A percentile compares a stretch with the other conserved stretches of the same genome.
phyloP scores from a whole-genome alignment of 1,139 yeast genomes.

The Saccharomyces hybrid region DNA sequence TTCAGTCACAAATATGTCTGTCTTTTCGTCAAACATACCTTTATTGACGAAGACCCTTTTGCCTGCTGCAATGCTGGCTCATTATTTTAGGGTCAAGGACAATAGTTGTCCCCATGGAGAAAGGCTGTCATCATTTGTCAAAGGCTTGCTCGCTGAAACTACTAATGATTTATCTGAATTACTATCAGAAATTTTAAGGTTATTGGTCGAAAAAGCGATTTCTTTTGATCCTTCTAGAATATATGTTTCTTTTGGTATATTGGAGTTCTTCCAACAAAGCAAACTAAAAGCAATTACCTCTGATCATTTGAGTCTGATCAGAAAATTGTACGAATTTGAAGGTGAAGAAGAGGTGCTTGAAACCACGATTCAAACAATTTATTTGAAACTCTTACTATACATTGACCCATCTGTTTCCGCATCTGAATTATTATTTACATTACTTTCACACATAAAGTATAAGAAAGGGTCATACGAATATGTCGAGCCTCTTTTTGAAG shows the following conservation, averaged over 20 bases:
- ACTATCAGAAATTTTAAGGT: constrained; percentile 36
- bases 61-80: constrained; percentile 60
- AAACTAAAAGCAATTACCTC: constrained; percentile 32
- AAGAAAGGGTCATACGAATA: constrained; percentile 13
- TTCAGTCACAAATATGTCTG: constrained; percentile 42
- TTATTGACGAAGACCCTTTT: constrained; percentile 45
- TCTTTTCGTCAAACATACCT: constrained; percentile 42
- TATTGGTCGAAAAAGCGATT: constrained; percentile 42
- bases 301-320: constrained; percentile 31
- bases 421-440: constrained; percentile 29
- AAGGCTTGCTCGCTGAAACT: constrained; percentile 38
- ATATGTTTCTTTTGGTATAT: constrained; percentile 51
- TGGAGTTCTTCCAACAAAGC: constrained; percentile 41
- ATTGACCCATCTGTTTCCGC: constrained; percentile 25
- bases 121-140: constrained; percentile 42
- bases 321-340: constrained; percentile 43
- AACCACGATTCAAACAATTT: constrained; percentile 44
- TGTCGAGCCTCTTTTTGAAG: constrained; percentile 13
- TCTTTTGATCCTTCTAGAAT: constrained; percentile 69
- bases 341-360: constrained; percentile 60
- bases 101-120: constrained; percentile 55
- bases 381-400: constrained; percentile 41
- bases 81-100: constrained; percentile 42
- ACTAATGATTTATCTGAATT: constrained; percentile 25
- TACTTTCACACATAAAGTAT: constrained; percentile 27